phyloP scores from a whole-genome alignment of 164 flowering plant genomes.

The Taxillus chinensis region DNA sequence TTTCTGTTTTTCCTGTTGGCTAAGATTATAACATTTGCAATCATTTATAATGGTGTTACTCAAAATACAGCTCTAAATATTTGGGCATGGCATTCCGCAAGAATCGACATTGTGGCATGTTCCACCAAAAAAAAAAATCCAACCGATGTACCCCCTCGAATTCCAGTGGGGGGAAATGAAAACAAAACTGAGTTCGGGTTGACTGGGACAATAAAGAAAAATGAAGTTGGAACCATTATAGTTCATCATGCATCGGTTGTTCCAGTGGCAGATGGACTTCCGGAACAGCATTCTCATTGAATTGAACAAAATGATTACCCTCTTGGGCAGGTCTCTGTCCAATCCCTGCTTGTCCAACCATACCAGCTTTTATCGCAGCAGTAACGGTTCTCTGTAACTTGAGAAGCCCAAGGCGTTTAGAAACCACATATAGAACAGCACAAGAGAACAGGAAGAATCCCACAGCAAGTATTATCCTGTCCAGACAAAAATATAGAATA shows the following conservation, averaged over 20 bases:
- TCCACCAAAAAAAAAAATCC: too few species aligned
- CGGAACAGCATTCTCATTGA: constrained; percentile 25
- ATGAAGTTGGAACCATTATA: constrained; percentile 2
- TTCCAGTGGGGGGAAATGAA: too few species aligned
- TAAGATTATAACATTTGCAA: too few species aligned
- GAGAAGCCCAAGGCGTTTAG: constrained; percentile 79
- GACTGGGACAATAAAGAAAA: background rate
- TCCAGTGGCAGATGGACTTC: constrained; percentile 23
- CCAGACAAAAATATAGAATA: constrained; percentile 4
- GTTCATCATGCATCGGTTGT: constrained; percentile 32
- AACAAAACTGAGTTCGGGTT: too few species aligned
- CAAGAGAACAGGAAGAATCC: constrained; percentile 61
- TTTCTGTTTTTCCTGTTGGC: too few species aligned
- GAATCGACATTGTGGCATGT: too few species aligned
- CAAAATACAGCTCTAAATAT: too few species aligned
- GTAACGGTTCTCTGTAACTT: constrained; percentile 57
- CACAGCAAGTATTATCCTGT: constrained; percentile 53
- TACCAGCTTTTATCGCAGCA: constrained; percentile 57
- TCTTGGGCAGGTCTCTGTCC: constrained; percentile 23
- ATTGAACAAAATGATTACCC: constrained; percentile 22
- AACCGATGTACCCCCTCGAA: too few species aligned
- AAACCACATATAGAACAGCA: constrained; percentile 79
- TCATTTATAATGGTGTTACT: too few species aligned
- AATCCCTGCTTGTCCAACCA: constrained; percentile 27
- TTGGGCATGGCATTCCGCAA: too few species aligned